phyloP scores from a whole-genome alignment of 148 eudicot species.

The Mesembryanthemum crystallinum region DNA sequence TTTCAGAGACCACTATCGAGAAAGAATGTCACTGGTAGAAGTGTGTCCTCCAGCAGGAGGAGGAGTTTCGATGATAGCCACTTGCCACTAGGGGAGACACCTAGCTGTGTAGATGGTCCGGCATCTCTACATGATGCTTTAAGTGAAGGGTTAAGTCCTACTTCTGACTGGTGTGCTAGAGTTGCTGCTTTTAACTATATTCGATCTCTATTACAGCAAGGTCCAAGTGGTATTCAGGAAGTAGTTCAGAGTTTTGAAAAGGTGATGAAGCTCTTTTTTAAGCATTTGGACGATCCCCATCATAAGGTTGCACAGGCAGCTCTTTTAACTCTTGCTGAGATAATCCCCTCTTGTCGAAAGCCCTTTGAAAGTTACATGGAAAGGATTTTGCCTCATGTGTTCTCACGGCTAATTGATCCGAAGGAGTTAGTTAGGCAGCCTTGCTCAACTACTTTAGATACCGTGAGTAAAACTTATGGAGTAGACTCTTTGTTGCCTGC shows the following conservation, averaged over 20 bases:
- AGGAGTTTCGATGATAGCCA: constrained; percentile 94
- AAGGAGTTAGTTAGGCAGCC: constrained; percentile 94
- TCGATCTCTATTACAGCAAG: constrained; percentile 77
- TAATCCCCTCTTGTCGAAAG: constrained; percentile 88
- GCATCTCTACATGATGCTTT: constrained; percentile 87
- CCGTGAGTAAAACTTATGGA: constrained; percentile 87
- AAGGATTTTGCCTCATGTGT: constrained; percentile 93
- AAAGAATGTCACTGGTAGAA: constrained; percentile 65
- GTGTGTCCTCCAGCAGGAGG: constrained; percentile 74
- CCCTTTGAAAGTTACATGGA: constrained; percentile 97
- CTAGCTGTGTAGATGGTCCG: constrained; percentile 75
- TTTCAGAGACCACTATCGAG: constrained; percentile 88
- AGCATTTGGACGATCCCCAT: constrained; percentile 98
- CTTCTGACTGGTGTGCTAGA: constrained; percentile 92
- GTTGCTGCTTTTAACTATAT: constrained; percentile 95
- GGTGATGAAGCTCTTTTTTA: constrained; percentile 95
- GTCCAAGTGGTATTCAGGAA: constrained; percentile 88
- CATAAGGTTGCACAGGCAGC: constrained; percentile 99
- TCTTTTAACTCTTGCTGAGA: constrained; percentile 90
- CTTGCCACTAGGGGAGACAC: constrained; percentile 61
- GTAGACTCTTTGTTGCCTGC: constrained; percentile 91
- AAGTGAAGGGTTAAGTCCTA: constrained; percentile 81
- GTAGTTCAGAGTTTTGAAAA: constrained; percentile 86
- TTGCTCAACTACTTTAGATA: constrained; percentile 77
- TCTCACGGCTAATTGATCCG: constrained; percentile 88